These are phyloP conservation scores for Ochromonas danica DNA, from an alignment of 108 stramenopile genomes.

Conservation along the genomic window DNA sequence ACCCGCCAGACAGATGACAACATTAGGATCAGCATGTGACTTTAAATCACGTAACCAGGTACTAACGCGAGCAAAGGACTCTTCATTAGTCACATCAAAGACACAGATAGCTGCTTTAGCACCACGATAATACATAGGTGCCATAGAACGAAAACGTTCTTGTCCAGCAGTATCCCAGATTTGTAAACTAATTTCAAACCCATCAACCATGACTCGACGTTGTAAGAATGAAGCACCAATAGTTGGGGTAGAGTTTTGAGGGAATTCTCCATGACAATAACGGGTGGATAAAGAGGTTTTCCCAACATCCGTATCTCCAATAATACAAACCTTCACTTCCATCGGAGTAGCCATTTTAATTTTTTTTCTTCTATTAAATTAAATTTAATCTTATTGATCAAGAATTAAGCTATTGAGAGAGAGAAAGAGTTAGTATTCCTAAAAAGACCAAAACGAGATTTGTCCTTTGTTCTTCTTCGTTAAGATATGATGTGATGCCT, in stretches of 20 bases:
- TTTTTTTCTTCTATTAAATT: no score
- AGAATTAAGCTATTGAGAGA: no score
- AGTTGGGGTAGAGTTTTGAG: conserved; percentile 32
- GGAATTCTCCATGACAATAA: conserved; percentile 33
- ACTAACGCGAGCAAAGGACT: conserved; percentile 38
- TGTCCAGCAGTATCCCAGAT: conserved; percentile 56
- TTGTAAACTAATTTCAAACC: conserved; percentile 40
- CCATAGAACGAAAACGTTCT: conserved; percentile 53
- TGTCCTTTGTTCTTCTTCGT: no score
- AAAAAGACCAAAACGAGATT: no score
- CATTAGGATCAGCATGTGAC: conserved; percentile 22
- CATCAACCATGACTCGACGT: conserved; percentile 3
- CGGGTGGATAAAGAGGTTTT: conserved; percentile 28
- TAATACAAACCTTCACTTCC: conserved; percentile 35
- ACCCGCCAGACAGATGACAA: conserved; percentile 19
- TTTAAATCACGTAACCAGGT: conserved; percentile 5
- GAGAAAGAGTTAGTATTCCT: no score
- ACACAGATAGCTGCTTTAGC: conserved; percentile 52
- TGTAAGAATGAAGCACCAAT: conserved; percentile 34
- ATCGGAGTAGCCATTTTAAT: not conserved
- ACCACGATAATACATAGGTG: conserved; percentile 54
- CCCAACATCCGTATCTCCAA: conserved; percentile 36
- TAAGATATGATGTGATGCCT: no score
- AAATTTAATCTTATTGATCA: no score
- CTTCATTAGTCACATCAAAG: conserved; percentile 57